Base-by-base conservation (phyloP, 1,284 basidiomycete genomes). In the Leccinum angustisporum region DNA sequence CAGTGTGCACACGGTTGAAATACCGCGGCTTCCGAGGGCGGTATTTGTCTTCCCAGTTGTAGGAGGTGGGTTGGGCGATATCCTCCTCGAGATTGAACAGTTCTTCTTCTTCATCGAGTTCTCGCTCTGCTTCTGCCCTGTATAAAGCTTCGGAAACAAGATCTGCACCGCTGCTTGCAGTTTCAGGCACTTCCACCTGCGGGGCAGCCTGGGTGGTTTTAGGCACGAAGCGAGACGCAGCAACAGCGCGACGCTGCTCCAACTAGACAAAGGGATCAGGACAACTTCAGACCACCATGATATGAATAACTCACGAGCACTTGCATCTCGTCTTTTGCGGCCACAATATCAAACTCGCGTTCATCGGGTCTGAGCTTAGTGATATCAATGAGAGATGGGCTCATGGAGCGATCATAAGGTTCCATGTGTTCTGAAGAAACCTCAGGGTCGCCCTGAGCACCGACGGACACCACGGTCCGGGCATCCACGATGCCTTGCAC, bases 1-100 rank as follows among this genome's bases (percentile, higher is more conserved):
- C 97, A n/a, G 97, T 99, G 72, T 98, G 95, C 36, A 99, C 97
- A 63, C 97, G 91, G 76, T 99, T 99, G 80, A 99, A 98, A 82
- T 98, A 99, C 66, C 97, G 84, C 43, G 97, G 97, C 75, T 99
- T 99, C 54, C 97, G 84, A n/a, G 97, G 96, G 33, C 97, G 85
- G 72, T 97, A 99, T 78, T 98, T 97, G 82, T 99, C 97, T 78
- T 97, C 94, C 97, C 97, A 99, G 69, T 94, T 93, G 76, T 99
- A 98, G 3, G 88, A 87, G 1, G 86, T 89, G 43, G 90, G 87
- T 68, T 90, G 86, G n/a, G 80, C 78, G 62, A 96, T 89, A 63
- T 90, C 88, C 73, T 94, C 94, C 73, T 96, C 95, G 48, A 94
- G 81, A 70, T 95, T 95, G 81, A 96, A 97, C 16, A 95, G 76